A percentile compares a stretch with the other conserved stretches of the same genome.
Evolutionary conservation across 345 rosid species (phyloP).

Genomic region (Eucalyptus pumila): DNA sequence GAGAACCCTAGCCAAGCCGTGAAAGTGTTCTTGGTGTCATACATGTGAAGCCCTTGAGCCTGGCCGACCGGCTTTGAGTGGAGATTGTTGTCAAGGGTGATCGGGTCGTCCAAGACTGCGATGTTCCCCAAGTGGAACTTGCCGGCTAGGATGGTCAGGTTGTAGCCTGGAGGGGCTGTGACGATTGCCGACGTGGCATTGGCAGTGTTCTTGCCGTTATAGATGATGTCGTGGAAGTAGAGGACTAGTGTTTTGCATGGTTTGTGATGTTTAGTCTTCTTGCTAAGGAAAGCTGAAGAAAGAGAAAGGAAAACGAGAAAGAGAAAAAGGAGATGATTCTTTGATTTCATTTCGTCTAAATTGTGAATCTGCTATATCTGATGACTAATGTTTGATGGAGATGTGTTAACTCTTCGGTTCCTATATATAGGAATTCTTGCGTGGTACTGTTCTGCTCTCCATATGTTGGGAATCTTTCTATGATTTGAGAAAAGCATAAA

Average conservation of each 20-base stretch:
- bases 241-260: constrained; percentile 26
- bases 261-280: not conserved
- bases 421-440: not conserved
- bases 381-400: not conserved
- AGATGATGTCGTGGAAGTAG: constrained; percentile 37
- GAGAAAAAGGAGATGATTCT: not conserved
- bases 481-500: not conserved
- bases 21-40: constrained; percentile 24
- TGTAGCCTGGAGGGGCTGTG: constrained; percentile 20
- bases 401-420: not conserved
- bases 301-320: not conserved
- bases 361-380: not conserved
- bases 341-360: not conserved
- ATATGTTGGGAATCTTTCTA: not conserved
- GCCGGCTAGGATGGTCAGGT: constrained; percentile 14
- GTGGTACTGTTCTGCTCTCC: not conserved
- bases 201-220: constrained; percentile 25
- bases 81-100: constrained; percentile 34
- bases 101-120: constrained; percentile 37
- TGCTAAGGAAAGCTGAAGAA: not conserved
- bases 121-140: constrained; percentile 28
- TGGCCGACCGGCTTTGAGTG: constrained; percentile 22
- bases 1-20: constrained; percentile 43
- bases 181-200: constrained; percentile 36
- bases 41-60: constrained; percentile 38